phyloP scores from a whole-genome alignment of 257 asterid genomes.

The Solanum bukasovii region DNA sequence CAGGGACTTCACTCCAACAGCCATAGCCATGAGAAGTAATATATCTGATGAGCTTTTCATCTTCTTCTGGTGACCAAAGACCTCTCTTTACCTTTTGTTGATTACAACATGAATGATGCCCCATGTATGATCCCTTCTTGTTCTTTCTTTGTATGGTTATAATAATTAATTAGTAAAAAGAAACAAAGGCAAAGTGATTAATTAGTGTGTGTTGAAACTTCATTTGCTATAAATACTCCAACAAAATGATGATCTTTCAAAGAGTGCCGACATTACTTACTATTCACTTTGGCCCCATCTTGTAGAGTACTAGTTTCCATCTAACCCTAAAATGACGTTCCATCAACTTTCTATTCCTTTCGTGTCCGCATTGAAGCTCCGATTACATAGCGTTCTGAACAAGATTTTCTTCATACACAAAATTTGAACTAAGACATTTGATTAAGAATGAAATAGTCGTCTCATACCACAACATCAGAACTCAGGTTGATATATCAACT shows the following conservation, averaged over 20 bases:
- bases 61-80: conserved; percentile 96
- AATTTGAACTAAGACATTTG: too few relatives aligned
- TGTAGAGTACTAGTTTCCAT: conserved; percentile 23
- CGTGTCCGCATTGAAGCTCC: neutral
- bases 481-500: neutral
- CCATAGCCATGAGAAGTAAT: conserved; percentile 90
- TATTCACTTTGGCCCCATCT: conserved; percentile 32
- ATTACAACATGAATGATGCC: conserved; percentile 95
- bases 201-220: neutral
- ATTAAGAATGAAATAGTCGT: neutral
- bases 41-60: conserved; percentile 68
- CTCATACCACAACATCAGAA: neutral
- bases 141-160: neutral
- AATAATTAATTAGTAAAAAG: neutral
- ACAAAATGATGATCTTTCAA: conserved; percentile 11
- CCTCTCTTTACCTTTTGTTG: conserved; percentile 99
- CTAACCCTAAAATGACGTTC: conserved; percentile 88
- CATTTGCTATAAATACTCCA: neutral
- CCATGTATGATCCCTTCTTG: conserved; percentile 25
- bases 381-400: too few relatives aligned
- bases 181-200: neutral
- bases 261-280: conserved; percentile 31
- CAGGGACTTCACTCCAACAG: conserved; percentile 98
- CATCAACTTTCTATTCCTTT: conserved; percentile 36
- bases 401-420: too few relatives aligned